Base-by-base conservation (phyloP, 163 green algal species). In the Chlamydomonas reinhardtii region DNA sequence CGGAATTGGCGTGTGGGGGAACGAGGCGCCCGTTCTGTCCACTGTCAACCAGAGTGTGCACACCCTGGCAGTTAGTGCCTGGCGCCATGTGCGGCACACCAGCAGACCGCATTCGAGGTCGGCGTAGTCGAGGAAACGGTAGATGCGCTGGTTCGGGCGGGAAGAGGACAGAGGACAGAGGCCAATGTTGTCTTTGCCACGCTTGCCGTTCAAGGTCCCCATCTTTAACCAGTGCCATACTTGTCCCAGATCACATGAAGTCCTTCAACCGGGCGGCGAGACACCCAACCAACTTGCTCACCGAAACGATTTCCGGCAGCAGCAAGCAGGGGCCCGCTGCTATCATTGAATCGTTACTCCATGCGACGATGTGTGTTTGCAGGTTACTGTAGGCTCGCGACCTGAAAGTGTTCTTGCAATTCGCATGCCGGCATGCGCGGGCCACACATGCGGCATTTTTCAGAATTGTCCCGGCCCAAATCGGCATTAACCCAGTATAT, bases 1-100 rank as follows among this genome's bases (percentile, higher is more conserved):
- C 48, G 48, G 11, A 19, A 9, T 1, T 19, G 14, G 48, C 6
- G 48, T 56, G 9, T 56, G 48, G 11, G 48, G 48, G 12, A 1
- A 19, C 11, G 14, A 19, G 48, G 12, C 14, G 14, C 48, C 48
- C 48, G 48, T 22, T 22, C 2, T 8, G 59, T 29, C 59, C 24
- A 65, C 59, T 9, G 0, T 0, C 22, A 31, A 8, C 8, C 20
- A 34, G 4, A 78, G 68, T 32, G 48, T n/a, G 19, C 31, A 22
- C 15, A 85, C 78, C 0, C 24, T 2, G 0, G 39, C 34, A 5
- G 68, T 66, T 6, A 85, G 78, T 2, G 78, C 52, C 3, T 27
- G 32, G 4, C 78, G 31, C 78, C 78, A 85, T 35, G 65, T 32
- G 12, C 52, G 22, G 78, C 52, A 85, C 17, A 85, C 78, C n/a